Conservation (phyloP, 163 green algal genomes). For the Scenedesmus sp. region DNA sequence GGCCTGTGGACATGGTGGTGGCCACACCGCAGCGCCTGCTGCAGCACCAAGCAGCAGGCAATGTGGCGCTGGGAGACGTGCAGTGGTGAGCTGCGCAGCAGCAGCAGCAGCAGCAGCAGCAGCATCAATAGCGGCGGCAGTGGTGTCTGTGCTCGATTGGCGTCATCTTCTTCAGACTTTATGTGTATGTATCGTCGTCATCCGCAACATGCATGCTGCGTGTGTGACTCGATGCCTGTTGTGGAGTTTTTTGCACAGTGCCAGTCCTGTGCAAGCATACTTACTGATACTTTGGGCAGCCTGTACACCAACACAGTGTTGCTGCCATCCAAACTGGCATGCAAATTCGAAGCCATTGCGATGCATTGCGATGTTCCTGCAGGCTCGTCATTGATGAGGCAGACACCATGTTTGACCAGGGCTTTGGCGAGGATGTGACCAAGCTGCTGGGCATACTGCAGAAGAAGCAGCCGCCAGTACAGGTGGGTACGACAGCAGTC, state of each 20-base stretch:
- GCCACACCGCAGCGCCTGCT: slow-evolving; percentile 89
- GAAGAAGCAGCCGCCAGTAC: slow-evolving; percentile 23
- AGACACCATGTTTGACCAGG: slow-evolving; percentile 96
- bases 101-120: background rate
- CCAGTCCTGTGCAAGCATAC: no score
- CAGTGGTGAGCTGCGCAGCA: slow-evolving; percentile 49
- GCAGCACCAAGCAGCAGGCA: slow-evolving; percentile 80
- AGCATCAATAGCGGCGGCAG: background rate
- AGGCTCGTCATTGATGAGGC: slow-evolving; percentile 95
- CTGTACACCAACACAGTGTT: background rate
- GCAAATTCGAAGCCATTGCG: background rate
- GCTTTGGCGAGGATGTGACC: slow-evolving; percentile 90
- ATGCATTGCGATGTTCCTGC: background rate
- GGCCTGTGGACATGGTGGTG: slow-evolving; percentile 92
- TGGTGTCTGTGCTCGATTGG: background rate
- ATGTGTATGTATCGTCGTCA: background rate
- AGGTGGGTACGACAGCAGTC: slow-evolving; percentile 2
- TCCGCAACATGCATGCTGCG: background rate
- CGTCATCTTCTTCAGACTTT: no score
- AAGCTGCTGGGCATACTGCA: slow-evolving; percentile 70
- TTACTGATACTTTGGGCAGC: background rate
- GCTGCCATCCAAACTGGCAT: background rate
- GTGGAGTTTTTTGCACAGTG: background rate
- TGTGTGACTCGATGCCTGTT: no score
- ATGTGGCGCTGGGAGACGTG: slow-evolving; percentile 78